A percentile compares a stretch with the other conserved stretches of the same genome.
Evolutionary conservation across 352 stramenopile genomes (phyloP).

Genomic region (Phytophthora europaea): DNA sequence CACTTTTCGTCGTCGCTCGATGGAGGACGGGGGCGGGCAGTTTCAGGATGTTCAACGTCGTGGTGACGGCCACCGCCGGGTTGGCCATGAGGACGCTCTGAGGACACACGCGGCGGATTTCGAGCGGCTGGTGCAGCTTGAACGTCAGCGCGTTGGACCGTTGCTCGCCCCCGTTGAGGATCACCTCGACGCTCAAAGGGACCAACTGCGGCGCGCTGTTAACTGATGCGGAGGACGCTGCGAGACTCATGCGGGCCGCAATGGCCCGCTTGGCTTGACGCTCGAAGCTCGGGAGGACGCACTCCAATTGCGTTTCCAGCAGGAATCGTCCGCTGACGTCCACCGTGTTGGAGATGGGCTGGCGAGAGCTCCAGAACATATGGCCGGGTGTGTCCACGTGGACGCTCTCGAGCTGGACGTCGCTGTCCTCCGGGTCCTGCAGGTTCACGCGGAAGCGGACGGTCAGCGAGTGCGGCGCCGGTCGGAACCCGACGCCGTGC

Average conservation of each 20-base stretch:
- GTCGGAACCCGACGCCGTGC: constrained; percentile 70
- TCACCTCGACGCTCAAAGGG: constrained; percentile 61
- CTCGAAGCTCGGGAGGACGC: constrained; percentile 61
- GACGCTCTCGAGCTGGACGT: background rate
- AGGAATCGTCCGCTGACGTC: constrained; percentile 62
- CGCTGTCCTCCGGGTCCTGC: constrained; percentile 20
- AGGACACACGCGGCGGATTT: constrained; percentile 58
- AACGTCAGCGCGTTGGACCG: constrained; percentile 66
- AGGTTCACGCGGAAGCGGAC: constrained; percentile 61
- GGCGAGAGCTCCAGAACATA: background rate
- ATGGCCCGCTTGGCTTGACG: constrained; percentile 46
- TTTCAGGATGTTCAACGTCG: constrained; percentile 71
- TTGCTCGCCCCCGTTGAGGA: constrained; percentile 58
- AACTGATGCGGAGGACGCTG: constrained; percentile 54
- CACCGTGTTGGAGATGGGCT: constrained; percentile 21
- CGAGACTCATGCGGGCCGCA: constrained; percentile 47
- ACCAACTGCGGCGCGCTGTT: constrained; percentile 61
- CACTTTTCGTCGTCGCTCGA: constrained; percentile 12
- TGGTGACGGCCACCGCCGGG: constrained; percentile 47
- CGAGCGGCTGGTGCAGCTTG: constrained; percentile 60
- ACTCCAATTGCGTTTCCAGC: constrained; percentile 71
- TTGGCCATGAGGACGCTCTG: constrained; percentile 68
- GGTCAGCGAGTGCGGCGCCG: constrained; percentile 68
- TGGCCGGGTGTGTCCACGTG: constrained; percentile 9
- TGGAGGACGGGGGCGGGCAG: constrained; percentile 34